Percentiles rank a stretch among this genome's conserved stretches.
These are phyloP conservation scores for Amphibolis antarctica DNA, from an alignment of 106 monocot genomes.

Conservation along the genomic window DNA sequence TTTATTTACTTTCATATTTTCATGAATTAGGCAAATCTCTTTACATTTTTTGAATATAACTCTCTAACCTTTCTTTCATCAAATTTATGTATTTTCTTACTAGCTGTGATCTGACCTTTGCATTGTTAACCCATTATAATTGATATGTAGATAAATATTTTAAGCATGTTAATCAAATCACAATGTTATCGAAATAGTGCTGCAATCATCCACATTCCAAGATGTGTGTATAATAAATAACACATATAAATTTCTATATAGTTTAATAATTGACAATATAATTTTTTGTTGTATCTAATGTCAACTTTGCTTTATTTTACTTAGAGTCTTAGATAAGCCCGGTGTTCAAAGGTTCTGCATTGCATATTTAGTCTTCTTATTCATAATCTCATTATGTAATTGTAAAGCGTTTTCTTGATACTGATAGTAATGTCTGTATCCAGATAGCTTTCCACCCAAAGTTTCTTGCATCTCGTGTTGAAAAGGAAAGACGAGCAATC, in stretches of 20 bases:
- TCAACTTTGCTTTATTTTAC: no score
- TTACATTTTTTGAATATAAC: not conserved
- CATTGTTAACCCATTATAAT: no score
- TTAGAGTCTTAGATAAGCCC: no score
- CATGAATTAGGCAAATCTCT: not conserved
- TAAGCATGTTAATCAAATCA: no score
- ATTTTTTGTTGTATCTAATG: no score
- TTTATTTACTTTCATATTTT: not conserved
- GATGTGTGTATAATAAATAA: not conserved
- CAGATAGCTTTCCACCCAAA: conserved; percentile 72
- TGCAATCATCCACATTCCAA: not conserved
- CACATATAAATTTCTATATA: not conserved
- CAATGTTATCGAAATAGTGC: no score
- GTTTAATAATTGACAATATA: no score
- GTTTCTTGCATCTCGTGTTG: conserved; percentile 32
- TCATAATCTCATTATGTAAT: not conserved
- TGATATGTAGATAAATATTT: no score
- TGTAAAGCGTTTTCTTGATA: not conserved
- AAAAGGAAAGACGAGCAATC: conserved; percentile 32
- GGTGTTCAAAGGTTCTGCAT: no score
- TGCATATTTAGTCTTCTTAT: no score
- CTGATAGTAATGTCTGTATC: not conserved
- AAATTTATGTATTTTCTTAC: not conserved
- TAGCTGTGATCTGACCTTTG: not conserved
- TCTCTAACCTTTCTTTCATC: no score